Evolutionary conservation across 2,329 filamentous ascomycete genomes (phyloP), one percentile per base, ranked within the genome.

Genomic region (Xylariales sp.): DNA sequence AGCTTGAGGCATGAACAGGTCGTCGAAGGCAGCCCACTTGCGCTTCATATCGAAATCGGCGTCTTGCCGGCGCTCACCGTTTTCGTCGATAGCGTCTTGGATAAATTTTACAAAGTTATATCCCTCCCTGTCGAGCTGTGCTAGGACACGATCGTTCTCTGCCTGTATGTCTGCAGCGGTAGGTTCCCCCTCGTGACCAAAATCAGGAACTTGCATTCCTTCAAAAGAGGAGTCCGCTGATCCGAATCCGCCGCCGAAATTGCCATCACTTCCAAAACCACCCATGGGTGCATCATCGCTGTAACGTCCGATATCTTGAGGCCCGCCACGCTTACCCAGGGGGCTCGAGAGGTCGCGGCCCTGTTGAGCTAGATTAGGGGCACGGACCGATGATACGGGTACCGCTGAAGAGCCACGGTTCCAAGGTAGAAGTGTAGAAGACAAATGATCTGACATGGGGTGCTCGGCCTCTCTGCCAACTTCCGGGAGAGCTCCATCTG

Each of bases 401-500:
- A 83, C 76, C 3, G 78, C 75, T 0, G 85, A 82, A 7, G 81
- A 87, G 3, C 79, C 81, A 3, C 83, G 83, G 68, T 84, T 86
- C 86, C 86, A 87, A 4, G 86, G 86, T 75, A 84, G 79, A 64
- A 69, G 70, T 39, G 85, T 77, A 16, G 83, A 85, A 0, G 84
- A 85, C 53, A 87, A 86, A 61, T 90, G 87, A 66, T 97, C 91
- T 4, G 88, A 87, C 61, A 96, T 85, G 7, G 87, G 86, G 0
- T 87, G 85, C 0, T 84, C 86, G 0, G 87, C 91, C 49, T 92
- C 88, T 79, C 78, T 75, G 30, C 78, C 78, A 14, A 78, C 65
- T 62, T 80, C 78, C 3, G 72, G 71, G 28, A 62, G 63, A 41
- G 56, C 67, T n/a, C 67, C 65, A 12, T 72, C 62, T 32, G 32